phyloP scores from a whole-genome alignment of 2,329 filamentous ascomycete genomes.

The Sordariomycetes sp. region DNA sequence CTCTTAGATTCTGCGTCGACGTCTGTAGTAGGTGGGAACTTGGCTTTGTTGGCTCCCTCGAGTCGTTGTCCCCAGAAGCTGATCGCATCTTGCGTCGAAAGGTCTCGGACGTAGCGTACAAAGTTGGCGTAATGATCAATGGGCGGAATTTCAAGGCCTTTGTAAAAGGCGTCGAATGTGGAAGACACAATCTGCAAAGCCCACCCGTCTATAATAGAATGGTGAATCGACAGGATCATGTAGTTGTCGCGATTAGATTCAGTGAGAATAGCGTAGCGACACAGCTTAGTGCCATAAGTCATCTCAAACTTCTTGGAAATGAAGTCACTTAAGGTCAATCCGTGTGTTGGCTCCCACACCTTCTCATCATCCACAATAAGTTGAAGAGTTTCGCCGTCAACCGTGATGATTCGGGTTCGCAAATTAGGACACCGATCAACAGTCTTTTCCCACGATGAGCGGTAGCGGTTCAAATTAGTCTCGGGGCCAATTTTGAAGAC shows the following conservation, averaged over 20 bases:
- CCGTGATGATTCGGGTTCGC: conserved; percentile 9
- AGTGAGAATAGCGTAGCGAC: neutral
- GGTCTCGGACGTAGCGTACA: neutral
- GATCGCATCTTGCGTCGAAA: neutral
- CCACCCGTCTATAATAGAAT: conserved; percentile 43
- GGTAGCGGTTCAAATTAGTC: conserved; percentile 7
- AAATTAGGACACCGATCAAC: conserved; percentile 8
- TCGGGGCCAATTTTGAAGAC: neutral
- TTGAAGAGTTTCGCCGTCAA: neutral
- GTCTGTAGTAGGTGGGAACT: neutral
- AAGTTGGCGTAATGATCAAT: neutral
- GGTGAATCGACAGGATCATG: conserved; percentile 12
- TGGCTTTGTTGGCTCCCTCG: neutral
- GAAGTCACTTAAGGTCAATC: neutral
- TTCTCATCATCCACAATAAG: too few relatives aligned
- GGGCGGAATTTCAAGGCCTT: conserved; percentile 1
- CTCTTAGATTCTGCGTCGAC: neutral
- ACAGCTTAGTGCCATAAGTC: neutral
- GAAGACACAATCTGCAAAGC: conserved; percentile 26
- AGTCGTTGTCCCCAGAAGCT: conserved; percentile 2
- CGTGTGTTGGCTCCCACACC: neutral
- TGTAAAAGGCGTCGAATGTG: conserved; percentile 4
- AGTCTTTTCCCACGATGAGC: conserved; percentile 8
- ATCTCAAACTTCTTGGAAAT: neutral
- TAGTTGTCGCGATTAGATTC: neutral